phyloP scores from a whole-genome alignment of 2,329 filamentous ascomycete species.

The Arthrocladium fulminans region DNA sequence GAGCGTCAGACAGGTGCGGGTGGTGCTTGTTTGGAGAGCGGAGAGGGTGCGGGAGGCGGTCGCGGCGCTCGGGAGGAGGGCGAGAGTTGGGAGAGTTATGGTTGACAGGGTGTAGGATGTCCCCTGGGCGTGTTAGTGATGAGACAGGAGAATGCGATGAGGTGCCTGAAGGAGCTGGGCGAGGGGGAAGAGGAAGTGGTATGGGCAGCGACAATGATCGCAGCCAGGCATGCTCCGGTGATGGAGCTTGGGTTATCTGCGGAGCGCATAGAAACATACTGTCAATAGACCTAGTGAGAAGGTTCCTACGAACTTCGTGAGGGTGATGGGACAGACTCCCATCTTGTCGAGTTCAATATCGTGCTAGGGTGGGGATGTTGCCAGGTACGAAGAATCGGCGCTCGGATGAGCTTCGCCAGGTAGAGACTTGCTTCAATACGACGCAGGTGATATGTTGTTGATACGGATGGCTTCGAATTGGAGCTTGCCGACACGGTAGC shows the following conservation, averaged over 20 bases:
- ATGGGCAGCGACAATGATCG: too few relatives aligned
- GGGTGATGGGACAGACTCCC: slow-evolving; percentile 52
- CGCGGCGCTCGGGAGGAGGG: slow-evolving; percentile 67
- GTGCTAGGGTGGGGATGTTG: neutral
- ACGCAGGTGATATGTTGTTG: neutral
- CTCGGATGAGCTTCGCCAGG: neutral
- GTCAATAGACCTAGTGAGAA: slow-evolving; percentile 81
- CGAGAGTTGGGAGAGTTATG: slow-evolving; percentile 69
- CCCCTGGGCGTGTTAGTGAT: slow-evolving; percentile 49
- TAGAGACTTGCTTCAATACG: neutral
- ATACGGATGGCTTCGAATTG: neutral
- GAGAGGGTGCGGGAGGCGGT: slow-evolving; percentile 62
- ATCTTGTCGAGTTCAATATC: slow-evolving; percentile 9
- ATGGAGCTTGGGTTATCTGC: neutral
- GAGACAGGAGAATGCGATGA: neutral
- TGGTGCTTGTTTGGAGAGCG: slow-evolving; percentile 55
- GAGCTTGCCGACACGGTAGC: neutral
- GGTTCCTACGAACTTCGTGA: slow-evolving; percentile 88
- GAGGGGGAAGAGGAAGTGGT: too few relatives aligned
- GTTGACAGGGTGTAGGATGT: slow-evolving; percentile 76
- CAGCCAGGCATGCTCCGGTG: too few relatives aligned
- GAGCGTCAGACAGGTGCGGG: slow-evolving; percentile 58
- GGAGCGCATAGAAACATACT: slow-evolving; percentile 45
- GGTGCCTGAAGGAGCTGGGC: neutral
- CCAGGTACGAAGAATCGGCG: neutral